Conservation (phyloP, 371 early-diverging fungal genomes). For the Syncephalastrum racemosum region DNA sequence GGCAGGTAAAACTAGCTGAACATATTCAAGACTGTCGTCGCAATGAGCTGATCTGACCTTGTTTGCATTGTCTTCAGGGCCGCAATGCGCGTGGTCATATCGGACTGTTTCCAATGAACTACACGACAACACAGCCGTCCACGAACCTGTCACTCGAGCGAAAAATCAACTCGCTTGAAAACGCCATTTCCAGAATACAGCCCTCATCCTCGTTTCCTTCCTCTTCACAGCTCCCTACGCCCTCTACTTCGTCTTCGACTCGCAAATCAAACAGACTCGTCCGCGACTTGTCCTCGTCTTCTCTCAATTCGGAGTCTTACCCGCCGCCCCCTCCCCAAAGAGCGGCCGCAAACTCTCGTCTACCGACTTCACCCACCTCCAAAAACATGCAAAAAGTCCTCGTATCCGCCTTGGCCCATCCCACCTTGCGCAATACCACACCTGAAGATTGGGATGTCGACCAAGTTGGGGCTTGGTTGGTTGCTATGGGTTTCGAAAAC, state of each 20-base stretch:
- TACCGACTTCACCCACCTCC: conserved; percentile 9
- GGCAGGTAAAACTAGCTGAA: conserved; percentile 63
- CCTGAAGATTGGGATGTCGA: conserved; percentile 51
- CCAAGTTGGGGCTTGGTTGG: conserved; percentile 46
- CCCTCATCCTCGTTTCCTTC: neutral
- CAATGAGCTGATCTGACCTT: conserved; percentile 3
- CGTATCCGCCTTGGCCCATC: conserved; percentile 9
- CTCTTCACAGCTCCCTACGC: conserved; percentile 13
- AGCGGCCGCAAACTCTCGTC: conserved; percentile 14
- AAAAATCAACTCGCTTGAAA: conserved; percentile 35
- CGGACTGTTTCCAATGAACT: conserved; percentile 76
- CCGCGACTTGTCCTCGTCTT: conserved; percentile 3
- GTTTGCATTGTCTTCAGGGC: conserved; percentile 46
- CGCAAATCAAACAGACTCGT: conserved; percentile 5
- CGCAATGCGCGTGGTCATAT: conserved; percentile 62
- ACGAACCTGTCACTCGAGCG: conserved; percentile 21
- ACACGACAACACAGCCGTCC: conserved; percentile 35
- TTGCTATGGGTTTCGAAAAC: conserved; percentile 54
- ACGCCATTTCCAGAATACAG: conserved; percentile 17
- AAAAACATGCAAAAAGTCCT: conserved; percentile 12
- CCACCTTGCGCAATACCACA: conserved; percentile 12
- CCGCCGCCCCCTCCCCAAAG: conserved; percentile 2
- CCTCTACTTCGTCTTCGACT: conserved; percentile 16
- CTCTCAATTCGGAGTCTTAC: conserved; percentile 6
- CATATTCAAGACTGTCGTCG: neutral